These are phyloP conservation scores for Lactarius hengduanensis DNA, from an alignment of 768 basidiomycete genomes.

Conservation along the genomic window DNA sequence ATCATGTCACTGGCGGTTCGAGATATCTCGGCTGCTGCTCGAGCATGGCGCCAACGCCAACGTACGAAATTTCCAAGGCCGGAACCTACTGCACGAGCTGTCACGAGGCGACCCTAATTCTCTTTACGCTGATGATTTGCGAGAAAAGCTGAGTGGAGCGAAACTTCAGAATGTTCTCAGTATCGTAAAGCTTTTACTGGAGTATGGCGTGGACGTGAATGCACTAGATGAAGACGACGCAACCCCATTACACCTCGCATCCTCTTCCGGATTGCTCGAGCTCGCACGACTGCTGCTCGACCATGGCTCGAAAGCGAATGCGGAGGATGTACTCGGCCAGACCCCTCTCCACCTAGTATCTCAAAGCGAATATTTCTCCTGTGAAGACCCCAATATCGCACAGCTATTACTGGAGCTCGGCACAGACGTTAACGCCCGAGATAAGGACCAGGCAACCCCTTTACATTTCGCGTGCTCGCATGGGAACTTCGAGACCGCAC, in stretches of 20 bases:
- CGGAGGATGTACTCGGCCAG: not conserved
- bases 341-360: not conserved
- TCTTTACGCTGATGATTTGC: too few species aligned
- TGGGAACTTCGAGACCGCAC: too few species aligned
- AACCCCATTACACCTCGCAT: not conserved
- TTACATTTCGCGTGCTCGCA: too few species aligned
- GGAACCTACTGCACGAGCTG: not conserved
- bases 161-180: not conserved
- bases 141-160: not conserved
- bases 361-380: too few species aligned
- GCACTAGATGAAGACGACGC: not conserved
- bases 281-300: not conserved
- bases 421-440: too few species aligned
- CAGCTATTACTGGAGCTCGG: too few species aligned
- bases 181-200: not conserved
- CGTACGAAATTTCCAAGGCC: fast-evolving
- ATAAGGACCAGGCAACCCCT: too few species aligned
- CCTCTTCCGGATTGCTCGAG: not conserved
- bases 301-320: not conserved
- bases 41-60: not conserved
- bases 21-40: not conserved
- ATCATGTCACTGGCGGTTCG: not conserved
- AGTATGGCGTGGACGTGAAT: not conserved
- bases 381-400: too few species aligned
- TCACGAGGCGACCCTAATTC: not conserved